A percentile compares a stretch with the other conserved stretches of the same genome.
Conservation (phyloP, 345 rosid species). For the Brassica nigra region DNA sequence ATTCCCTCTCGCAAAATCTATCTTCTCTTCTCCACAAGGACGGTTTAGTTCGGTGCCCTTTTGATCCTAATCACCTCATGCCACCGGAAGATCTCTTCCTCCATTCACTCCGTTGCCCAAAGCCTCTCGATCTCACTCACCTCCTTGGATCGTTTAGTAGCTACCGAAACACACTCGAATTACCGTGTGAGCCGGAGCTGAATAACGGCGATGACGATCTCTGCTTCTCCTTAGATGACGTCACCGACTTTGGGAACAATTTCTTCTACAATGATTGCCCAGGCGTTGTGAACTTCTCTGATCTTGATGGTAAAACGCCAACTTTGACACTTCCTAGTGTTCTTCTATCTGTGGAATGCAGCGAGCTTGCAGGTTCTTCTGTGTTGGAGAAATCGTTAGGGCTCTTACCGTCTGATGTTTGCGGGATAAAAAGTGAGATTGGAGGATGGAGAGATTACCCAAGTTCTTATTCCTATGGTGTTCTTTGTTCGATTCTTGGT, state of each 20-base stretch:
- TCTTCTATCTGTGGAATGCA: constrained; percentile 55
- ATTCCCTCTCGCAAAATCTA: constrained; percentile 38
- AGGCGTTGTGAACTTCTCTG: constrained; percentile 54
- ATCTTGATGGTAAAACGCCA: constrained; percentile 39
- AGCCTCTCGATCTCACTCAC: constrained; percentile 45
- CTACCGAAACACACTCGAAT: constrained; percentile 52
- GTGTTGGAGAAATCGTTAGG: constrained; percentile 27
- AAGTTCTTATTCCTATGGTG: constrained; percentile 49
- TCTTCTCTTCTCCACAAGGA: constrained; percentile 35
- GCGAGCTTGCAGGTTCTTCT: constrained; percentile 42
- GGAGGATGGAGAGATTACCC: constrained; percentile 74
- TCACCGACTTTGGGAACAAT: constrained; percentile 43
- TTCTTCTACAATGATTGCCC: constrained; percentile 74
- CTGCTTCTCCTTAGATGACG: constrained; percentile 59
- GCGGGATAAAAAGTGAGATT: constrained; percentile 56
- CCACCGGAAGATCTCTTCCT: constrained; percentile 70
- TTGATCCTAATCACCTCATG: constrained; percentile 63
- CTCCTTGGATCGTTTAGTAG: constrained; percentile 47
- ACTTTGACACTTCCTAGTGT: constrained; percentile 58
- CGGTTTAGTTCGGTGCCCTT: constrained; percentile 53
- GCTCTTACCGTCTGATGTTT: constrained; percentile 62
- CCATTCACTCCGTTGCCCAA: constrained; percentile 72
- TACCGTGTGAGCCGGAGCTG: constrained; percentile 25
- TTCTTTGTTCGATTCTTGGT: constrained; percentile 48
- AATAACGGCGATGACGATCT: constrained; percentile 37